Evolutionary conservation across 2,329 filamentous ascomycete species (phyloP), one percentile per base, ranked within the genome.

Genomic region (Calonectria naviculata): DNA sequence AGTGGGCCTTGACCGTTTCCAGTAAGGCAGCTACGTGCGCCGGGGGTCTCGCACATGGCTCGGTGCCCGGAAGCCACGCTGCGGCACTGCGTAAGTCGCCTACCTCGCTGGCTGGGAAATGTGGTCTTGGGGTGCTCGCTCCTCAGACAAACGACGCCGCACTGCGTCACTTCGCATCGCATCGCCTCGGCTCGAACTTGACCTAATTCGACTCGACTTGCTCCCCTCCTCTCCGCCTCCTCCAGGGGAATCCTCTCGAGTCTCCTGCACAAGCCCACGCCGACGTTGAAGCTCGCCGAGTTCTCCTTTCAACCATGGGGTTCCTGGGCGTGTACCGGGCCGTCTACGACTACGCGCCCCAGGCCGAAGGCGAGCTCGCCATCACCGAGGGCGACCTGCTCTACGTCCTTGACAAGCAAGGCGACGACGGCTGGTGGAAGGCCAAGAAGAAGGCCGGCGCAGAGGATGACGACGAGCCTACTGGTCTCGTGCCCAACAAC

Each of bases 261-360:
- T 68, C 71, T 65, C 64, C 58, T 69, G 41, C 46, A 54, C 49
- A 47, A 67, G 69, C 56, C 54, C 68, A 49, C 67, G 70, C 69
- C 73, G 71, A 71, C 63, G 72, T 75, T 74, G 68, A 75, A 75
- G 68, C 74, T 70, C 70, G 65, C 66, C 67, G 64, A 74, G 61
- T 70, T 61, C 74, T 69, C 70, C 71, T 71, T 71, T 68, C 68
- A 78, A 80, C 79, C 75, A 98, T 98, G 95, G 95, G 93, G 75
- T 98, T 98, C 87, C 85, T 97, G 80, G 95, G 95, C 78, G 92
- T 98, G 76, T 98, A 94, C 87, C 93, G 91, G 82, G 96, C 95
- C 80, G 81, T 98, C 80, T 98, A 97, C 88, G 95, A 98, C 86
- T 98, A 98, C 87, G 88, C 89, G 81, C 95, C 96, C 73, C 95